Evolutionary conservation across 1,284 basidiomycete genomes (phyloP).

Genomic region (Cerioporus squamosus): DNA sequence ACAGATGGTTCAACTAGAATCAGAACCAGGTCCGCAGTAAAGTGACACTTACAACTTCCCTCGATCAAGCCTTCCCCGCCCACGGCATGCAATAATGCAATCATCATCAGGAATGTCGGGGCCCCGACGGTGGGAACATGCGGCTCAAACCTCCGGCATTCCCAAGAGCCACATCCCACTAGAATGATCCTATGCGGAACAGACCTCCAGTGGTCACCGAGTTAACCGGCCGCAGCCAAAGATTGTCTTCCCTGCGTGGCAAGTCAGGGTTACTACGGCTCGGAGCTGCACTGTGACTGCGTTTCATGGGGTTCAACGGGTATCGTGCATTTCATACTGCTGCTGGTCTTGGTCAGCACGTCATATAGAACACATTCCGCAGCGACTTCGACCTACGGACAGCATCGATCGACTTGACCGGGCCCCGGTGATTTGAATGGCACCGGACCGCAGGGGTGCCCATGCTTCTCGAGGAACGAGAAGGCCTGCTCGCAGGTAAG

Average conservation of each 20-base stretch:
- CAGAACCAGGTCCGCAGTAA: conserved; percentile 23
- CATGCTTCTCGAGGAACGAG: no score
- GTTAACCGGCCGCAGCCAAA: conserved; percentile 13
- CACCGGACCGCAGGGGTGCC: background rate
- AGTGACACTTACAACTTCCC: conserved; percentile 5
- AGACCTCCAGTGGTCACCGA: background rate
- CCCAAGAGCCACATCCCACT: background rate
- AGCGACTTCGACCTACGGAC: background rate
- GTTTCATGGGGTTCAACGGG: background rate
- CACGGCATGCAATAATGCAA: conserved; percentile 7
- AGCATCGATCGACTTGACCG: background rate
- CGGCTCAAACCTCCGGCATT: background rate
- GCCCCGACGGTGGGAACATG: conserved; percentile 16
- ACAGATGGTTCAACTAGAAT: background rate
- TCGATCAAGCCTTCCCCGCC: conserved; percentile 2
- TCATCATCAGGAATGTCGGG: conserved; percentile 23
- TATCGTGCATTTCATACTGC: background rate
- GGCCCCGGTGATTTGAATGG: background rate
- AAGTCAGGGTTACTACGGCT: background rate
- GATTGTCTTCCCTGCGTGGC: conserved; percentile 1
- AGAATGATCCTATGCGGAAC: background rate
- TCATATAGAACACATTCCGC: conserved; percentile 1
- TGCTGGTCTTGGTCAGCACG: conserved; percentile 3
- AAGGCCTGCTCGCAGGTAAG: no score
- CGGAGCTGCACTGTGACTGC: background rate